Conservation (phyloP, 306 rosid genomes). For the Coriaria nepalensis region DNA sequence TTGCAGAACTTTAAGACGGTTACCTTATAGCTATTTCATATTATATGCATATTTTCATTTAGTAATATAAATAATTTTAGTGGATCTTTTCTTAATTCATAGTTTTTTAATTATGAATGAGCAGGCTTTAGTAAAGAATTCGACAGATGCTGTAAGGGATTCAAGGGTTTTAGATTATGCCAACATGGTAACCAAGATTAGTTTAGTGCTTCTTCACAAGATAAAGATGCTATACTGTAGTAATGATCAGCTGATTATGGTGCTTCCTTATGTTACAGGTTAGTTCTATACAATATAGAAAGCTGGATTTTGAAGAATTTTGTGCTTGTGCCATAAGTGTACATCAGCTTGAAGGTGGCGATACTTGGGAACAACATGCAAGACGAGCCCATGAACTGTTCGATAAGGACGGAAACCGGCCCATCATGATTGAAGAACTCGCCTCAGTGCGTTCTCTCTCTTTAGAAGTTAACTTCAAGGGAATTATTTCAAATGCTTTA, state of each 20-base stretch:
- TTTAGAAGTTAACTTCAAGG: too few relatives aligned
- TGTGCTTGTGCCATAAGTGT: constrained; percentile 80
- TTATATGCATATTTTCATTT: not conserved
- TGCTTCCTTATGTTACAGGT: constrained; percentile 31
- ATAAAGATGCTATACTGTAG: constrained; percentile 1
- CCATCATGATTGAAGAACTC: constrained; percentile 82
- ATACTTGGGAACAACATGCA: constrained; percentile 75
- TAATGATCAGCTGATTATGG: not conserved
- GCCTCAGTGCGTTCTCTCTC: constrained; percentile 45
- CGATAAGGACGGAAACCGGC: constrained; percentile 79
- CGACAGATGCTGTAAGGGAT: constrained; percentile 74
- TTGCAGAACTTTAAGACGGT: constrained; percentile 38
- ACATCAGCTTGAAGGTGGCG: constrained; percentile 73
- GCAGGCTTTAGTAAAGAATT: constrained; percentile 50
- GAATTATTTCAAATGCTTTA: constrained; percentile 10
- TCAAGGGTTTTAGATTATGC: constrained; percentile 54
- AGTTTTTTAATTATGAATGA: not conserved
- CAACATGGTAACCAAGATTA: constrained; percentile 33
- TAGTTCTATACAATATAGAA: constrained; percentile 64
- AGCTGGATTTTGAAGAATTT: constrained; percentile 78
- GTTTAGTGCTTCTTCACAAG: not conserved
- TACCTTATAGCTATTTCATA: constrained; percentile 6
- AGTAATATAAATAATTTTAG: constrained; percentile 6
- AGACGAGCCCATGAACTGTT: constrained; percentile 71
- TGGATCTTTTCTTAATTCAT: constrained; percentile 1